Conservation (phyloP, 139 green algal genomes). For the Edaphochlamys debaryana region DNA sequence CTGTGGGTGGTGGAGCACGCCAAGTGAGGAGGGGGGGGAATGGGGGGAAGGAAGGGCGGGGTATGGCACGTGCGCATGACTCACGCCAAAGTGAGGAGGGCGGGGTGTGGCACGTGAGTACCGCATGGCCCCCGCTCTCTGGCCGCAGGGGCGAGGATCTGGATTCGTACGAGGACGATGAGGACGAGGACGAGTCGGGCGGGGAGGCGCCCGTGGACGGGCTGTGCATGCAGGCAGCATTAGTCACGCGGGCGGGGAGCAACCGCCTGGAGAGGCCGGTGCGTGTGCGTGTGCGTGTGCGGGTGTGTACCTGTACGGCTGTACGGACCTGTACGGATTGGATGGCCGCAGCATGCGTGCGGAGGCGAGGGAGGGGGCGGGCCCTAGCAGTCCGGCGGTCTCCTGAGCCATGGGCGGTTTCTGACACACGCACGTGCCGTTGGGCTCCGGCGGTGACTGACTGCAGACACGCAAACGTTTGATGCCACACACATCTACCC, state of each 20-base stretch:
- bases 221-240: slow-evolving; percentile 7
- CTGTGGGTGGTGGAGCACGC: background rate
- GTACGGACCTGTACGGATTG: too few species aligned
- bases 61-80: background rate
- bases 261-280: slow-evolving; percentile 16
- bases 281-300: background rate
- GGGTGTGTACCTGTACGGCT: background rate
- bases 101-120: too few species aligned
- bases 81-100: background rate
- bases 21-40: background rate
- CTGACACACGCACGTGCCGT: too few species aligned
- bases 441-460: too few species aligned
- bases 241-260: slow-evolving; percentile 4
- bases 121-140: background rate
- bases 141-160: slow-evolving; percentile 13
- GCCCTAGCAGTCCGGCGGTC: too few species aligned
- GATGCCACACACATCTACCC: too few species aligned
- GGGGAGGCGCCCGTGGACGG: background rate
- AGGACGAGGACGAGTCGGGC: background rate
- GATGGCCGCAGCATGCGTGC: too few species aligned
- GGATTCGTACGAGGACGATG: slow-evolving; percentile 10
- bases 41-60: background rate
- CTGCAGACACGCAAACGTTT: too few species aligned
- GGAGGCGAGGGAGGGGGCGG: too few species aligned
- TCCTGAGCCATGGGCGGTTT: too few species aligned